Base-by-base conservation (phyloP, 2,329 filamentous ascomycete species). In the Raffaelea ambrosiae region DNA sequence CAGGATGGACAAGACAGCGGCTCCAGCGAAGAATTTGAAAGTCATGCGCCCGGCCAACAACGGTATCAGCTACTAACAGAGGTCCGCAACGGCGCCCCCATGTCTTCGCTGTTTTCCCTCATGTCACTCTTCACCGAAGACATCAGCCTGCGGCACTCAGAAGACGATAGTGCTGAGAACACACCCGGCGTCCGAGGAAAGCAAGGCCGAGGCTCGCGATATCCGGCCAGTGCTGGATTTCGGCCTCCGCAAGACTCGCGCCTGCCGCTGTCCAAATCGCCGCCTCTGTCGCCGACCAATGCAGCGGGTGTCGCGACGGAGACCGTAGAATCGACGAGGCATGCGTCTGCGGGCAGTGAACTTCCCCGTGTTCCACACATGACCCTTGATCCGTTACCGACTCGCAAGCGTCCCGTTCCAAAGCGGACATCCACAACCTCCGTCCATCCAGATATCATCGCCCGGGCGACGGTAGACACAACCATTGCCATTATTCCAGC, bases 401-500 rank as follows among this genome's bases (percentile, higher is more conserved):
- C 43, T 13, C 53, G 55, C 2, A 61, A 57, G 26, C 67, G 70
- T 20, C 73, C 73, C 3, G 56, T 66, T 40, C 64, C 66, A 13
- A 71, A 71, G 53, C 68, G 73, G 48, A 61, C 61, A 16, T 65
- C 69, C 29, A 77, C 79, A 11, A 84, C 83, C 54, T 97, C 93
- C 14, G 89, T 88, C 0, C 93, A 98, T 65, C 93, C 93, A 11
- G 93, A 98, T 60, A 93, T 98, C 53, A 88, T 98, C 54, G 93
- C 91, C n/a, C 79, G 93, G 54, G 93, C 93, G 5, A 94, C 89
- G 16, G 86, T 94, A 21, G 94, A 98, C 61, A 98, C 93, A 0
- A 98, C 94, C 0, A 96, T 98, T 65, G 93, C 93, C 5, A 94
- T 98, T 54, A 98, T 98, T 49, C 94, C 94, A 1, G 93, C 93